phyloP scores from a whole-genome alignment of 805 yeast species.

The Priceomyces haplophilus region DNA sequence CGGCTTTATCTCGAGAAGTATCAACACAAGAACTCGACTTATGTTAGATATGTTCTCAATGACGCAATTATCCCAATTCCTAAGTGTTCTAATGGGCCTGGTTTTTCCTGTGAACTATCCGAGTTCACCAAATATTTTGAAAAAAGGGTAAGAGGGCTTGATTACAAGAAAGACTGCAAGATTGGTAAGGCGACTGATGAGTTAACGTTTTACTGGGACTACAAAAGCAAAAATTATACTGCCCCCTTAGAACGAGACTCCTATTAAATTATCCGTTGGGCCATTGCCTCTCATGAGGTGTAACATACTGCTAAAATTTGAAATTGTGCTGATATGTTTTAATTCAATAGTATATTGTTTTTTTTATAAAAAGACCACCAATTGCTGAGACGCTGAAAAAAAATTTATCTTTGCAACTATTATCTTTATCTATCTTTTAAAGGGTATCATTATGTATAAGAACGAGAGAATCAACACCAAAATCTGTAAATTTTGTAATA shows the following conservation, averaged over 20 bases:
- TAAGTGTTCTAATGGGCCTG: conserved; percentile 52
- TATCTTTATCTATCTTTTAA: not conserved
- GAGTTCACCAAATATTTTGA: conserved; percentile 8
- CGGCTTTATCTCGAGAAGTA: conserved; percentile 48
- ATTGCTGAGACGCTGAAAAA: too few relatives aligned
- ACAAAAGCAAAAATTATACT: conserved; percentile 15
- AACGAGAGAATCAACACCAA: conserved; percentile 24
- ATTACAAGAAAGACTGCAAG: too few relatives aligned
- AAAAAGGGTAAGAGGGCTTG: too few relatives aligned
- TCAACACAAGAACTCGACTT: conserved; percentile 22
- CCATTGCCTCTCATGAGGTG: too few relatives aligned
- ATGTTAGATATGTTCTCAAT: conserved; percentile 48
- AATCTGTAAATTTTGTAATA: conserved; percentile 26
- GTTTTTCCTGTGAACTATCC: conserved; percentile 38
- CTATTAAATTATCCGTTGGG: too few relatives aligned
- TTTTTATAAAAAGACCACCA: too few relatives aligned
- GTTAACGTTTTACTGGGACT: conserved; percentile 25
- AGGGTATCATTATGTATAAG: not conserved
- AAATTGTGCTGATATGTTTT: too few relatives aligned
- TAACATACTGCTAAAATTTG: too few relatives aligned
- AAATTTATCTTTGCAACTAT: too few relatives aligned
- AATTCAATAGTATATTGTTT: too few relatives aligned
- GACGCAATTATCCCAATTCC: conserved; percentile 55
- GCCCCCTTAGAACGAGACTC: conserved; percentile 32
- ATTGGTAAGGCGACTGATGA: conserved; percentile 27